Base-by-base conservation (phyloP, 768 basidiomycete genomes). In the Psilocybe sp. region DNA sequence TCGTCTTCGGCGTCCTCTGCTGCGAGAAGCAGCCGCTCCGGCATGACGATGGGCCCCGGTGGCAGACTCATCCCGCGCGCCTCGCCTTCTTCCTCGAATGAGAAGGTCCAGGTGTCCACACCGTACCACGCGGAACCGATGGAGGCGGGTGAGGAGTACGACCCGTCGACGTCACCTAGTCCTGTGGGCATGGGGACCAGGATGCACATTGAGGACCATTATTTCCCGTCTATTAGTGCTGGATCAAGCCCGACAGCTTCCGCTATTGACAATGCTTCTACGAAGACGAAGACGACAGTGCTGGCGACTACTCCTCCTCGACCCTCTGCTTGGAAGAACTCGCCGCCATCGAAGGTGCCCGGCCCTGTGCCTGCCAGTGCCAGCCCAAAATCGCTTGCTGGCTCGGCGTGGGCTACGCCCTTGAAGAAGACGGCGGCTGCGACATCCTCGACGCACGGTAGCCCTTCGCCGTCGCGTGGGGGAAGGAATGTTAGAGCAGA, bases 101-200 rank as follows among this genome's bases (percentile, higher is more conserved):
- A 66, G 37, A 85, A 84, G 66, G 66, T 85, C 1, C 82, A 81
- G 38, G 69, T 84, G 1, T 81, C 82, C 0, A 79, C 80, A 1
- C 69, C 66, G 8, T 64, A 73, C 52, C 58, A 65, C 9, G 74
- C 71, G 1, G 83, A 87, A 61, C 75, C 83, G 2, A 76, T 70
- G 64, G 79, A 82, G 61, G 84, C 82, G 0, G 78, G 78, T 5
- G 56, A 61, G 23, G 68, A 58, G 42, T 51, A 54, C 28, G 8
- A 34, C n/a, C 49, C 47, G 14, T 63, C 63, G 11, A 57, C 67
- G 31, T 70, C 31, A 8, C 40, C 38, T 13, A 19, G 42, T 13
- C 38, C 18, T 1, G 35, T 38, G 5, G 49, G 1, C 12, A 37
- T 19, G 23, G 52, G 47, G 4, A 52, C 48, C 18, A 38, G 54